phyloP scores from a whole-genome alignment of 2,329 filamentous ascomycete genomes.

The Arthrinium phaeospermum region DNA sequence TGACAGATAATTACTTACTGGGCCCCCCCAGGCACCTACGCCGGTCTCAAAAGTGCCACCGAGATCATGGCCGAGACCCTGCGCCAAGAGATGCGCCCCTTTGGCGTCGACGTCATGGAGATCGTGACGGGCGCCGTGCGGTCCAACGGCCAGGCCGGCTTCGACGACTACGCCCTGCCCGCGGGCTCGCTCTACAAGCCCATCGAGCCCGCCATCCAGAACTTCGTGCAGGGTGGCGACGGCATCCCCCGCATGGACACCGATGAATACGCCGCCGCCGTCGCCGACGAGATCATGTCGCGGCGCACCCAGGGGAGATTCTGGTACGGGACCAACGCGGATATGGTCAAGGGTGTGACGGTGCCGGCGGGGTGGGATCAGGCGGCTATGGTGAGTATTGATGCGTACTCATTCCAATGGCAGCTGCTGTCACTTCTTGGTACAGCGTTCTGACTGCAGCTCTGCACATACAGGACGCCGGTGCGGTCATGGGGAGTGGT shows the following conservation, averaged over 20 bases:
- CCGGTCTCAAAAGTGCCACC: conserved; percentile 34
- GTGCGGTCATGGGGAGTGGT: conserved; percentile 30
- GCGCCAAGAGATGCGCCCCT: conserved; percentile 34
- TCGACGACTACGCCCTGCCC: conserved; percentile 33
- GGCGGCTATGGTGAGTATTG: conserved; percentile 24
- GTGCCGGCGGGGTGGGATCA: conserved; percentile 12
- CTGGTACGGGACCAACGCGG: neutral
- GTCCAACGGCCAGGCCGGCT: conserved; percentile 34
- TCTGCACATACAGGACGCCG: conserved; percentile 27
- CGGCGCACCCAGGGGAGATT: conserved; percentile 27
- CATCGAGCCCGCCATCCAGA: conserved; percentile 29
- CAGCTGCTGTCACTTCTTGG: neutral
- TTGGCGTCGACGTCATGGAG: conserved; percentile 35
- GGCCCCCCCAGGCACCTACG: conserved; percentile 19
- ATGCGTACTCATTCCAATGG: conserved; percentile 21
- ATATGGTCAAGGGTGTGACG: neutral
- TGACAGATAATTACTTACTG: neutral
- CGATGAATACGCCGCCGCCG: conserved; percentile 30
- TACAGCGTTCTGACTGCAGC: neutral
- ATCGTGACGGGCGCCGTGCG: conserved; percentile 35
- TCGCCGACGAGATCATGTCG: conserved; percentile 28
- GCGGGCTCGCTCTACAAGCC: conserved; percentile 32
- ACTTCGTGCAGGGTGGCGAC: conserved; percentile 32
- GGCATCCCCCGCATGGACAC: conserved; percentile 32
- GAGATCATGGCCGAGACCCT: conserved; percentile 35